Evolutionary conservation across 2,329 filamentous ascomycete species (phyloP), one percentile per base, ranked within the genome.

Genomic region (Calonectria pteridis): DNA sequence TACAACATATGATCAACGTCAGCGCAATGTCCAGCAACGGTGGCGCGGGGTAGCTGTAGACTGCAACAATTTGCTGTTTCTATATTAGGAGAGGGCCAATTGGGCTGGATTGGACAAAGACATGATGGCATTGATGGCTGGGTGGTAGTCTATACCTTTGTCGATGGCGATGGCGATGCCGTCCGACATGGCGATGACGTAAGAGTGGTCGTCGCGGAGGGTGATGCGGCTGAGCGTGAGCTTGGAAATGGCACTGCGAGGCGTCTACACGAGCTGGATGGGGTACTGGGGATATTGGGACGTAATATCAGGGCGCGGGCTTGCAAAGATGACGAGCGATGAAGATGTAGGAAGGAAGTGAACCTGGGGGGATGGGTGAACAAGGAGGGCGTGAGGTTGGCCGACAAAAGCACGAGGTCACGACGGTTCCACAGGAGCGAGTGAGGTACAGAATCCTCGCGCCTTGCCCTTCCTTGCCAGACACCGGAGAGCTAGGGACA

Each of bases 141-240:
- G 67, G 58, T 59, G 74, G 80, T 72, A 72, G 64, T 69, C 65
- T 71, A 74, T 82, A 84, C 83, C 83, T 84, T 82, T 84, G 78
- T 82, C 82, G 78, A 84, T 78, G 75, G 83, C 82, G 76, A 81
- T 80, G 69, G 81, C 78, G 73, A 81, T 81, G 76, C 78, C 80
- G 81, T 84, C 81, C 72, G 83, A 79, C 83, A 84, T 84, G 78
- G 67, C 73, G 81, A 81, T 82, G 80, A 83, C 79, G 82, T 82
- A 83, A 83, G 78, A 77, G 72, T 51, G 69, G 73, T 49, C 69
- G 75, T 76, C 75, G 78, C 74, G 68, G 55, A 67, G 66, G 69
- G 74, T 51, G 75, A 72, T 78, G 71, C 55, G 29, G 62, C 46
- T 73, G 49, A 20, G 67, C 59, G 73, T 62, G 53, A 40, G 70